Percentiles rank a stretch among this genome's conserved stretches.
phyloP scores from a whole-genome alignment of 2,329 filamentous ascomycete species.

The Xylariaceae sp. region DNA sequence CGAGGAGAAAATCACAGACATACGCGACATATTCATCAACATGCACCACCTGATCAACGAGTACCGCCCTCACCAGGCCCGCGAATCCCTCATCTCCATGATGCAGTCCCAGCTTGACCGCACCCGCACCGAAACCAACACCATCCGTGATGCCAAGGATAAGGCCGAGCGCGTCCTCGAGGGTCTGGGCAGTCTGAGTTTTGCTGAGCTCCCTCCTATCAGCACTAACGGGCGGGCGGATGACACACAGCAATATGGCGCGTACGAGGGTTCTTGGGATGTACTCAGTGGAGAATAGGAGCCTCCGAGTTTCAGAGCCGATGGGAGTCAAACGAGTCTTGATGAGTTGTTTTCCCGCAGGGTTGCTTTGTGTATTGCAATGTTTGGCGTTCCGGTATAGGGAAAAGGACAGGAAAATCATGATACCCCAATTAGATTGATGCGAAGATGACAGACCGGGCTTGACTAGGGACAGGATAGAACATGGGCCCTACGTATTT shows the following conservation, averaged over 20 bases:
- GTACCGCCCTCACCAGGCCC: constrained; percentile 68
- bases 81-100: constrained; percentile 66
- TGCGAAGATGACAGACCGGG: no score
- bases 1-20: constrained; percentile 69
- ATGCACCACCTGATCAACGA: constrained; percentile 92
- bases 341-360: no score
- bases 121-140: constrained; percentile 63
- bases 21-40: constrained; percentile 83
- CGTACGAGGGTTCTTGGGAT: no score
- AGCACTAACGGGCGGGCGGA: background rate
- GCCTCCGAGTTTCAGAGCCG: no score
- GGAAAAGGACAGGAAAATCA: no score
- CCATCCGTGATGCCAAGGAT: constrained; percentile 70
- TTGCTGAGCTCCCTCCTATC: constrained; percentile 21
- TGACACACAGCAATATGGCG: background rate
- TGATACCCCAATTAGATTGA: no score
- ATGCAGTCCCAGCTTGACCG: constrained; percentile 65
- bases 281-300: no score
- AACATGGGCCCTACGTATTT: no score
- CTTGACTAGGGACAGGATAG: no score
- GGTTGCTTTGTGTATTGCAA: no score
- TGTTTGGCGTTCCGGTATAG: no score
- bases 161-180: constrained; percentile 73
- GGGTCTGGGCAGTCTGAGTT: constrained; percentile 58
- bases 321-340: no score